Conservation (phyloP, 495 filamentous ascomycete genomes). For the Penicillium lividum region DNA sequence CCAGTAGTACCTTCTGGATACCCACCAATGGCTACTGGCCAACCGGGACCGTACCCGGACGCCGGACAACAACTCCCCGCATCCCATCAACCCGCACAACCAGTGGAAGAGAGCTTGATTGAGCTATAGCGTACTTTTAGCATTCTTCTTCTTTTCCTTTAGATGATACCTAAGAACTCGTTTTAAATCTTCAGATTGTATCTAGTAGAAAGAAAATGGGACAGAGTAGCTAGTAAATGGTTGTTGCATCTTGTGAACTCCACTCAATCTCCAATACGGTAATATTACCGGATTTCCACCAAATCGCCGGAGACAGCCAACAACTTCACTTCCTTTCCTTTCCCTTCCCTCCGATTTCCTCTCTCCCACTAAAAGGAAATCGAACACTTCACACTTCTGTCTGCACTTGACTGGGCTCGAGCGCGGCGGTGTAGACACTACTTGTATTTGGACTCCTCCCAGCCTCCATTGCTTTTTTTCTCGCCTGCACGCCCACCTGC, state of each 20-base stretch:
- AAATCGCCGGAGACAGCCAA: constrained; percentile 29
- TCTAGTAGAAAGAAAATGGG: background rate
- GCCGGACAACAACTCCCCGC: constrained; percentile 50
- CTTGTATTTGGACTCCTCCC: constrained; percentile 18
- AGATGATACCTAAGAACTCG: constrained; percentile 28
- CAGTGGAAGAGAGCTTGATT: constrained; percentile 88
- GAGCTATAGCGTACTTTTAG: constrained; percentile 52
- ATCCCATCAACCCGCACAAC: constrained; percentile 44
- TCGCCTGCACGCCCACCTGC: constrained; percentile 30
- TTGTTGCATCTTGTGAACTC: background rate
- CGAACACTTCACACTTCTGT: constrained; percentile 3
- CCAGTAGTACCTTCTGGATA: constrained; percentile 34
- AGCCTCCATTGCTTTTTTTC: constrained; percentile 28
- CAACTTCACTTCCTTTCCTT: constrained; percentile 7
- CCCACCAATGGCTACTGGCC: constrained; percentile 29
- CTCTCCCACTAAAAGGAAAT: background rate
- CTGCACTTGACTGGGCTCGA: constrained; percentile 11
- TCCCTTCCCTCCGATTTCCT: constrained; percentile 3
- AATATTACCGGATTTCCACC: constrained; percentile 22
- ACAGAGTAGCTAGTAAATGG: no score
- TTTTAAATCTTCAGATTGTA: background rate
- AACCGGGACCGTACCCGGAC: constrained; percentile 64
- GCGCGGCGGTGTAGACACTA: constrained; percentile 24
- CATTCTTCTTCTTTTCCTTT: constrained; percentile 8
- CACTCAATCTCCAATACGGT: constrained; percentile 10